Evolutionary conservation across 2,329 filamentous ascomycete genomes (phyloP).

Genomic region (Monilinia aucupariae): DNA sequence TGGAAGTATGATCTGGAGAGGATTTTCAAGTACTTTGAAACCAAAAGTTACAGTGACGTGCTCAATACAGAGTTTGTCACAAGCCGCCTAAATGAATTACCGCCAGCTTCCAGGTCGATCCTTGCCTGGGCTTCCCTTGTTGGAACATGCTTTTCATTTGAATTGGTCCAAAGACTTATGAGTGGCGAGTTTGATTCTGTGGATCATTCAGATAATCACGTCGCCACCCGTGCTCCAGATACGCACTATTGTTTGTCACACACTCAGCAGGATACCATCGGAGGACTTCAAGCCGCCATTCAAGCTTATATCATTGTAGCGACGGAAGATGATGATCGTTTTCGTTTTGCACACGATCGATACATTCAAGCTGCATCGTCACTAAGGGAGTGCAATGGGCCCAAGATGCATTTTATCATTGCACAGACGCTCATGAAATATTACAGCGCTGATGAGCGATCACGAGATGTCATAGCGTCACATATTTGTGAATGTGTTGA

Average conservation of each 20-base stretch:
- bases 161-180: conserved; percentile 70
- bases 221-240: conserved; percentile 33
- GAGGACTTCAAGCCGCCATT: conserved; percentile 76
- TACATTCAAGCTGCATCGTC: conserved; percentile 71
- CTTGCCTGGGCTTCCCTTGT: conserved; percentile 82
- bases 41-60: conserved; percentile 71
- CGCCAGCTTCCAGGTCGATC: conserved; percentile 67
- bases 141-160: conserved; percentile 79
- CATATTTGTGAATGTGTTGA: conserved; percentile 76
- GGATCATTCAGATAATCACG: conserved; percentile 29
- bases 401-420: conserved; percentile 88
- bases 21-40: conserved; percentile 79
- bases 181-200: conserved; percentile 64
- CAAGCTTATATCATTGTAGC: conserved; percentile 75
- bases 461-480: conserved; percentile 67
- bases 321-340: conserved; percentile 78
- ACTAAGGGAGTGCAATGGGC: conserved; percentile 62
- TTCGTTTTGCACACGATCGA: conserved; percentile 83
- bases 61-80: conserved; percentile 79
- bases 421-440: conserved; percentile 75
- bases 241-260: conserved; percentile 38
- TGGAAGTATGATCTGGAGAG: conserved; percentile 85
- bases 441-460: conserved; percentile 53
- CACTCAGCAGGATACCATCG: conserved; percentile 63
- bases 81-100: conserved; percentile 70